phyloP scores from a whole-genome alignment of 108 stramenopile species.

The Cyclotella kingstonii region DNA sequence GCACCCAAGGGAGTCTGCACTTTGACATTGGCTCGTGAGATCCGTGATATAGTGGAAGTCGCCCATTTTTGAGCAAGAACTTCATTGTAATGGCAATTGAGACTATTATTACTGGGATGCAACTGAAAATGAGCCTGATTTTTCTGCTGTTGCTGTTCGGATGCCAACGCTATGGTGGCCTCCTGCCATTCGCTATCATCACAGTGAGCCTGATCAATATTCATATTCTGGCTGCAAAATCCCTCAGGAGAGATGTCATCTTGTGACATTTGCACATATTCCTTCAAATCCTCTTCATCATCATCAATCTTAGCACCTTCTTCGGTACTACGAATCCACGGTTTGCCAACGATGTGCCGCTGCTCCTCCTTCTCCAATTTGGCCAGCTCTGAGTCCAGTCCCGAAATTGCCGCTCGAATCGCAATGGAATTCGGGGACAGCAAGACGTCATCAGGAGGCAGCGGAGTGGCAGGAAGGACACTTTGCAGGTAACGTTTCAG shows the following conservation, averaged over 20 bases:
- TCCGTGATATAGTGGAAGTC: conserved; percentile 43
- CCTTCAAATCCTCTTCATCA: conserved; percentile 20
- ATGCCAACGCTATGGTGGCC: background rate
- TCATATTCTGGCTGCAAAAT: background rate
- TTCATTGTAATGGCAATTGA: background rate
- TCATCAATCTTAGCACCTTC: background rate
- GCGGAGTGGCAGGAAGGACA: conserved; percentile 13
- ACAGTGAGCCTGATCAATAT: conserved; percentile 45
- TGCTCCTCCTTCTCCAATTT: conserved; percentile 64
- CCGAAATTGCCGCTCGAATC: conserved; percentile 59
- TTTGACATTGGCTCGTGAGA: conserved; percentile 41
- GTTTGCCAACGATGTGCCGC: conserved; percentile 44
- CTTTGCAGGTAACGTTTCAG: conserved; percentile 35
- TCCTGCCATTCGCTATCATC: conserved; percentile 24
- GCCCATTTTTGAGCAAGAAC: conserved; percentile 47
- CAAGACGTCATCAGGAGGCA: conserved; percentile 18
- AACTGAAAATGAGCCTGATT: background rate
- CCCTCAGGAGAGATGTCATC: conserved; percentile 13
- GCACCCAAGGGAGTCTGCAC: conserved; percentile 65
- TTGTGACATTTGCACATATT: conserved; percentile 41
- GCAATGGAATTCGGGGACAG: conserved; percentile 46
- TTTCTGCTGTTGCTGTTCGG: conserved; percentile 2
- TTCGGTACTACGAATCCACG: conserved; percentile 1
- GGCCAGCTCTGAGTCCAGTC: conserved; percentile 57
- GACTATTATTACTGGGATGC: conserved; percentile 3